Percentiles rank a stretch among this genome's conserved stretches.
Conservation (phyloP, 2,329 filamentous ascomycete species). For the Helotiales sp. region DNA sequence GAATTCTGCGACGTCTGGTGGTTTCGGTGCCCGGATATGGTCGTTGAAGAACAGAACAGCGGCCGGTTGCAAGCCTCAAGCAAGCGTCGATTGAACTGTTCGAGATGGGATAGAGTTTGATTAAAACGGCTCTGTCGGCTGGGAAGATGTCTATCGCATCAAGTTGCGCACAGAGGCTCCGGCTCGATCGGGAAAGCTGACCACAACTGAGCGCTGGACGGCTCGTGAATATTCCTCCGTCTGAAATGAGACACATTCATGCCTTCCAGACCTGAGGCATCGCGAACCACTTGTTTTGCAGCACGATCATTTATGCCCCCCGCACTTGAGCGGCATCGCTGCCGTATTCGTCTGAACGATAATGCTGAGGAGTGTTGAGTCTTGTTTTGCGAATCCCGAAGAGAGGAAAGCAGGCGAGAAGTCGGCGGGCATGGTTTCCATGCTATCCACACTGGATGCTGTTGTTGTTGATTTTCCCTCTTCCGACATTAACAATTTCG, state of each 20-base stretch:
- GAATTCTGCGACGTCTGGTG: slow-evolving; percentile 4
- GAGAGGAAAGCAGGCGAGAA: neutral
- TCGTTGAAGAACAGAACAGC: too few species aligned
- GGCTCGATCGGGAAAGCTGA: slow-evolving; percentile 16
- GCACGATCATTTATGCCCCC: slow-evolving; percentile 7
- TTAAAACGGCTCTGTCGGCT: slow-evolving; percentile 5
- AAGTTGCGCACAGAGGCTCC: slow-evolving; percentile 23
- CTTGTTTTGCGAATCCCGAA: neutral
- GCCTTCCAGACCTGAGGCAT: slow-evolving; percentile 15
- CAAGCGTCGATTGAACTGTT: too few species aligned
- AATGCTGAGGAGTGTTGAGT: neutral
- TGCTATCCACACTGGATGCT: neutral
- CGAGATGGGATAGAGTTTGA: slow-evolving; percentile 14
- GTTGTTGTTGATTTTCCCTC: neutral
- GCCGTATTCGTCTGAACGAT: neutral
- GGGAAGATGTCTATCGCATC: slow-evolving; percentile 15
- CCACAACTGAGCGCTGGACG: slow-evolving; percentile 15
- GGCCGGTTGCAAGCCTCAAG: too few species aligned
- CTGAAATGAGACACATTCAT: slow-evolving; percentile 28
- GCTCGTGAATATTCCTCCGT: slow-evolving; percentile 31
- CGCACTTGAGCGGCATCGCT: slow-evolving; percentile 2
- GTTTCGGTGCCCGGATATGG: neutral
- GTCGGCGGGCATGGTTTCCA: neutral
- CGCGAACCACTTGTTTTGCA: slow-evolving; percentile 4
- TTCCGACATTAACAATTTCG: slow-evolving; percentile 3